Evolutionary conservation across 73 alveolate genomes (phyloP).

Genomic region (Paramecium caudatum): DNA sequence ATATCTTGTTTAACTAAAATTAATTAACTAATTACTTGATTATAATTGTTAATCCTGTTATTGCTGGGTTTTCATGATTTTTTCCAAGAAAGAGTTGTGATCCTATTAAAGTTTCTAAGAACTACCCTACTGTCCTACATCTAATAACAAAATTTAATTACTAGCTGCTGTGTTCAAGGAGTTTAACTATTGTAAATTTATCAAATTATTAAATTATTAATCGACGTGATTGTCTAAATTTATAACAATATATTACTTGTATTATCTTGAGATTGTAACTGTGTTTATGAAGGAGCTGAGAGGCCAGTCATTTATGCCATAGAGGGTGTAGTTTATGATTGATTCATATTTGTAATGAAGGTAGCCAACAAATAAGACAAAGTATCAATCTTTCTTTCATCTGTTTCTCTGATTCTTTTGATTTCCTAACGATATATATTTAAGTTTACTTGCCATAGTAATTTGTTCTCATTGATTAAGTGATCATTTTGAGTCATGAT

Average conservation of each 20-base stretch:
- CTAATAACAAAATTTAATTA: too few species aligned
- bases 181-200: neutral
- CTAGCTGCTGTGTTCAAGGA: too few species aligned
- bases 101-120: too few species aligned
- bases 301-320: neutral
- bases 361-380: slow-evolving; percentile 64
- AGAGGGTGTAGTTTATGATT: neutral
- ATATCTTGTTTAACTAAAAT: slow-evolving; percentile 18
- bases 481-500: slow-evolving; percentile 64
- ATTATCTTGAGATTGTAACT: neutral
- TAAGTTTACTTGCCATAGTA: slow-evolving; percentile 55
- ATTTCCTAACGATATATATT: slow-evolving; percentile 35
- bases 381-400: slow-evolving; percentile 46
- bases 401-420: slow-evolving; percentile 60
- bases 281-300: neutral
- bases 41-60: neutral
- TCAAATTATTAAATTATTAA: slow-evolving; percentile 20
- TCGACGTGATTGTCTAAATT: slow-evolving; percentile 35
- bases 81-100: slow-evolving; percentile 29
- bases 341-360: slow-evolving; percentile 49
- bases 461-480: slow-evolving; percentile 60
- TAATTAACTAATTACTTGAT: neutral
- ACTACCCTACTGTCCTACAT: too few species aligned
- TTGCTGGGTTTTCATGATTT: slow-evolving; percentile 31
- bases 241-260: neutral